Percentiles rank a stretch among this genome's conserved stretches.
Evolutionary conservation across 192 early-diverging fungal species (phyloP).

Genomic region (Coemansia sp.): DNA sequence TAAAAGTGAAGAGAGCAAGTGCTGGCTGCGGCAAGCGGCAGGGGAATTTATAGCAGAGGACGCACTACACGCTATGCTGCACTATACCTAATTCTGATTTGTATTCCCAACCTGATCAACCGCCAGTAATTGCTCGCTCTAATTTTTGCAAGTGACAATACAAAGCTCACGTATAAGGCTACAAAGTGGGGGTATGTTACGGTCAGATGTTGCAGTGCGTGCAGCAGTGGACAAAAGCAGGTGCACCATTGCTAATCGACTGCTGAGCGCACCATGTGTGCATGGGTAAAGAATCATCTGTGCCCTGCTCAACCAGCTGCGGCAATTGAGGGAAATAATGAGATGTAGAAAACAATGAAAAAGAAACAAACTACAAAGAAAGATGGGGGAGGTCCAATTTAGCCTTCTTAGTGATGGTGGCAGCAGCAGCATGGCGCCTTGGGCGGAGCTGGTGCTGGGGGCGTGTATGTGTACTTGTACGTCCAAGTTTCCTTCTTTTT

Average conservation of each 20-base stretch:
- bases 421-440: conserved; percentile 22
- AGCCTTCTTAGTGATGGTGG: conserved; percentile 22
- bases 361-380: conserved; percentile 21
- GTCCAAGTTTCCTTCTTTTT: conserved; percentile 28
- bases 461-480: conserved; percentile 31
- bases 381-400: neutral
- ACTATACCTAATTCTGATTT: conserved; percentile 2
- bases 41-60: neutral
- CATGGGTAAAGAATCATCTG: neutral
- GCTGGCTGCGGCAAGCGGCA: neutral
- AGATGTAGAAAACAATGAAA: neutral
- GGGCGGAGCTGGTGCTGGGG: conserved; percentile 18
- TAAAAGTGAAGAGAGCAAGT: neutral
- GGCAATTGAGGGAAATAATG: neutral
- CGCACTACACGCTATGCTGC: conserved; percentile 1
- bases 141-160: neutral
- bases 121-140: neutral
- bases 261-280: too few species aligned
- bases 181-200: too few species aligned
- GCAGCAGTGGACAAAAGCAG: too few species aligned
- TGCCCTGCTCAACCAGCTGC: conserved; percentile 1
- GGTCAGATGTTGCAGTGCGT: too few species aligned
- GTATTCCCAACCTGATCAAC: conserved; percentile 2
- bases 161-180: too few species aligned
- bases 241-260: too few species aligned